Conservation (phyloP, 75 land plant genomes). For the Pseudotsuga menziesii region DNA sequence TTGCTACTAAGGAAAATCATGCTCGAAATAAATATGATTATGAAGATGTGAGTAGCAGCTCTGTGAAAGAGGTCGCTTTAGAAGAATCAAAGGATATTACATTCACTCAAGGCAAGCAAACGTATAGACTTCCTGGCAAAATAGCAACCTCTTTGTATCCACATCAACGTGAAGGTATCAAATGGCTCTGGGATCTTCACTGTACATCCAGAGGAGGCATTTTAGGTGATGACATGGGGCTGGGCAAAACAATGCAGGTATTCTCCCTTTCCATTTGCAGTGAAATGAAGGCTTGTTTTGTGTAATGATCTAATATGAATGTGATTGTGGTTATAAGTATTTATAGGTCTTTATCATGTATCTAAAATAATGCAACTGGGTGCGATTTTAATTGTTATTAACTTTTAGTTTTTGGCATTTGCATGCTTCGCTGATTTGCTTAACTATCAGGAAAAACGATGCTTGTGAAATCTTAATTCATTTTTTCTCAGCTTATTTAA, state of each 20-base stretch:
- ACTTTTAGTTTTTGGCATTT: neutral
- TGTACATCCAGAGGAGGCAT: constrained; percentile 80
- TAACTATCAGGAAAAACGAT: too few species aligned
- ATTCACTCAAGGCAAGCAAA: constrained; percentile 20
- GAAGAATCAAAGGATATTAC: constrained; percentile 32
- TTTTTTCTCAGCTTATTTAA: too few species aligned
- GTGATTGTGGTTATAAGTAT: neutral
- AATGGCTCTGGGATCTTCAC: constrained; percentile 93
- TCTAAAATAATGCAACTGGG: neutral
- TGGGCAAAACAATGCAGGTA: constrained; percentile 99
- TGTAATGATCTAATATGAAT: neutral
- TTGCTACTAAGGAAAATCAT: neutral
- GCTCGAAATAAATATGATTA: neutral
- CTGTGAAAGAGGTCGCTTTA: constrained; percentile 3
- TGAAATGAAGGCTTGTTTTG: neutral
- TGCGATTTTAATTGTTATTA: neutral
- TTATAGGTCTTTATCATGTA: neutral
- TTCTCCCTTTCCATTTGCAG: neutral
- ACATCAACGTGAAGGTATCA: constrained; percentile 85
- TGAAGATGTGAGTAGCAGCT: constrained; percentile 9
- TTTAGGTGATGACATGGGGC: constrained; percentile 98
- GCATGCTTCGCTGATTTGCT: too few species aligned
- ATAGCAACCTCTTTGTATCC: constrained; percentile 68
- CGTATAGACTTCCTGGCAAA: constrained; percentile 45
- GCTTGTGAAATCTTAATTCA: too few species aligned